A percentile compares a stretch with the other conserved stretches of the same genome.
Conservation (phyloP, 169 alveolate genomes). For the Plasmodium blacklocki region DNA sequence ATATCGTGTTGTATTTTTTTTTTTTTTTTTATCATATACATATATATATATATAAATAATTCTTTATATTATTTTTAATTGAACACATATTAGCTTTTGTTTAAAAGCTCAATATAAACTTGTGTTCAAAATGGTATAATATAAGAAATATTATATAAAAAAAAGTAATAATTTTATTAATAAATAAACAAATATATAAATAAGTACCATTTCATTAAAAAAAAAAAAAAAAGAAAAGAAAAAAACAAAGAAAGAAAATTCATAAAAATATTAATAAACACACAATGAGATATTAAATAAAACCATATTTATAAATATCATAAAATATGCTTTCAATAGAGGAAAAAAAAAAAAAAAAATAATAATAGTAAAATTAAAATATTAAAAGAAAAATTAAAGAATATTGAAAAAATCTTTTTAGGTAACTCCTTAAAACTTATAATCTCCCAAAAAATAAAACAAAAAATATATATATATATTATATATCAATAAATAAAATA, state of each 20-base stretch:
- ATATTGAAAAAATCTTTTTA: neutral
- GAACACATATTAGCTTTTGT: constrained; percentile 29
- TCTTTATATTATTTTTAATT: constrained; percentile 16
- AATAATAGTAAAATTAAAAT: no score
- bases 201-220: neutral
- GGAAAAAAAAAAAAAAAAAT: neutral
- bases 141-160: constrained; percentile 19
- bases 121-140: constrained; percentile 34
- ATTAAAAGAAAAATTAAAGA: neutral
- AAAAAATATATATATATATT: no score
- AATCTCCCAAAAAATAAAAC: no score
- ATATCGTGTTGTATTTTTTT: no score
- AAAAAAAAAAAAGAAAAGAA: constrained; percentile 2
- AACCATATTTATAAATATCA: neutral
- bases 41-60: constrained; percentile 10
- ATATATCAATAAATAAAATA: no score
- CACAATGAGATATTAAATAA: neutral
- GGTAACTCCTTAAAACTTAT: neutral
- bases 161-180: constrained; percentile 2
- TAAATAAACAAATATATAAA: no score
- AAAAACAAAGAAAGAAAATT: neutral
- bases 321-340: neutral
- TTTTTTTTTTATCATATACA: no score
- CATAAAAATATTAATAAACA: neutral
- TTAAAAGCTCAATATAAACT: constrained; percentile 12